Base-by-base conservation (phyloP, 768 basidiomycete genomes). In the Rhizopogon roseolus region DNA sequence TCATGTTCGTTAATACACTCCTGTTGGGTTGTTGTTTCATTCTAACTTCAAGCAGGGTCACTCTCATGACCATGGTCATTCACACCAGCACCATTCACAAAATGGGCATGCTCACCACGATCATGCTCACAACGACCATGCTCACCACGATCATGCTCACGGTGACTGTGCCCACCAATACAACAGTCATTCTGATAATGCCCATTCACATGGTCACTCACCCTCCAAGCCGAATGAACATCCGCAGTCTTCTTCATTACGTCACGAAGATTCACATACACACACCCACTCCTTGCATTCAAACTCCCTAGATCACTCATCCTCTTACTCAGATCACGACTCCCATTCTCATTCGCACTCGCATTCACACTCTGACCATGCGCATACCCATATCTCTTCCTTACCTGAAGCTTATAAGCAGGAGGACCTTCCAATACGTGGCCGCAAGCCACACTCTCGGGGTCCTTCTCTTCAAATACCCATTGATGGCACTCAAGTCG, bases 1-100 rank as follows among this genome's bases (percentile, higher is more conserved):
- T 59, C 90, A 90, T 73, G 88, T 89, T 73, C 40, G 75, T 73
- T 37, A 17, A 7, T 50, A 56, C 42, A 43, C 41, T 10, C 17
- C 34, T 14, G 52, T 37, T 41, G 22, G 36, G 10, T 52, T 46
- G 10, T 52, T 46, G 37, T 36, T n/a, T 28, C 34, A 43, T 53
- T 32, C 17, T 48, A 43, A 42, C 19, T n/a, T 37, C 61, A 64
- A 49, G 57, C 45, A 61, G 53, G 34, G 14, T 11, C 37, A 46
- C 34, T 51, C 28, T 17, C 48, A 54, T 22, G 37, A 11, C 0
- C 49, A 64, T 57, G 57, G 39, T 32, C 56, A 81, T 51, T 19
- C 55, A 29, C 50, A 53, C 19, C 39, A 49, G 28, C 49, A 46
- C n/a, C 41, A 36, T 48, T 50, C 54, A 8, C 64, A 66, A 50